These are phyloP conservation scores for Dryas octopetala DNA, from an alignment of 306 rosid species.

Conservation along the genomic window DNA sequence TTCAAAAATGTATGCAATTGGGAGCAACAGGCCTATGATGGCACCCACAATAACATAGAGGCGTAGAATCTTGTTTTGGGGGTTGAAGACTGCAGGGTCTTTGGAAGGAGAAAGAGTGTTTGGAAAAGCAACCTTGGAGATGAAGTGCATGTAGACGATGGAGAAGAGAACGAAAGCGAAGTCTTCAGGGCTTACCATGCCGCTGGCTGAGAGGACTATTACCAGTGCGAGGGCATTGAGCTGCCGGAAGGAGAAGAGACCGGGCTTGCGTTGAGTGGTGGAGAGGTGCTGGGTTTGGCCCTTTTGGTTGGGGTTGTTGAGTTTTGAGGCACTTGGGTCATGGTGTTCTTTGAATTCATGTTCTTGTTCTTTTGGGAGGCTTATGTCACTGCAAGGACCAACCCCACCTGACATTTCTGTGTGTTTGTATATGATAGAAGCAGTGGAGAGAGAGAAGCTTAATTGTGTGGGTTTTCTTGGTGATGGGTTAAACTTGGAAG, in stretches of 20 bases:
- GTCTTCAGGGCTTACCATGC: conserved; percentile 71
- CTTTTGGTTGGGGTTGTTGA: conserved; percentile 6
- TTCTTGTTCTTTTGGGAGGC: conserved; percentile 57
- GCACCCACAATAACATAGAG: conserved; percentile 54
- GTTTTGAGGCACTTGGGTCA: conserved; percentile 28
- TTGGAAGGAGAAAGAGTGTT: conserved; percentile 20
- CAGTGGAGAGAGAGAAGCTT: not conserved
- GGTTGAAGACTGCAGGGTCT: conserved; percentile 44
- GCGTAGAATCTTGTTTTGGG: conserved; percentile 49
- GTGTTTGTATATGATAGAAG: not conserved
- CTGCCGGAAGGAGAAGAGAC: conserved; percentile 58
- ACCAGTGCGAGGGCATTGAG: conserved; percentile 60
- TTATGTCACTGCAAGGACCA: conserved; percentile 62
- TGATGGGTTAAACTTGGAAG: not conserved
- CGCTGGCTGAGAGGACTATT: conserved; percentile 66
- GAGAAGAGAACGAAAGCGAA: conserved; percentile 61
- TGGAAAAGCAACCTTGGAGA: conserved; percentile 73
- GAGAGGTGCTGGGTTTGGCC: not conserved
- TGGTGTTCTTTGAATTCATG: conserved; percentile 41
- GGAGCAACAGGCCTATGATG: conserved; percentile 63
- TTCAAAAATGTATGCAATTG: conserved; percentile 65
- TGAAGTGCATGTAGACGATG: conserved; percentile 53
- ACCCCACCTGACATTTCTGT: conserved; percentile 76
- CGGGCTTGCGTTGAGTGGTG: conserved; percentile 12
- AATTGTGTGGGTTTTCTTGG: not conserved